These are phyloP conservation scores for Candida cerambycidarum DNA, from an alignment of 805 yeast genomes.

Conservation along the genomic window DNA sequence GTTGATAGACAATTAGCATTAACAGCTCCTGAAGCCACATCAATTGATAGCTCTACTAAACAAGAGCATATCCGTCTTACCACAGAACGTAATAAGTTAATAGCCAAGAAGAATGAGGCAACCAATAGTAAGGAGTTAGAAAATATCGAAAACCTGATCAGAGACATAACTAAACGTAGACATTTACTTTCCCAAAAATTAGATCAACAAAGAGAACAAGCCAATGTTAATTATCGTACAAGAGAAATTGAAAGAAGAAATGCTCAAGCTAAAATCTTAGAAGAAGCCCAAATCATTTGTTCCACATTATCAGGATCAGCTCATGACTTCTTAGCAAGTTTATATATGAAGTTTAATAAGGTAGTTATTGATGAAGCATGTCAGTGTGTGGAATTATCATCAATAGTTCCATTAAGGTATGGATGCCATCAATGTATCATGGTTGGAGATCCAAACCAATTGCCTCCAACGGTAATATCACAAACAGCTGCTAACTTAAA, in stretches of 20 bases:
- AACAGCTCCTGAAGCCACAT: slow-evolving; percentile 20
- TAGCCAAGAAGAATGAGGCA: slow-evolving; percentile 16
- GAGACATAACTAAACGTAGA: slow-evolving; percentile 59
- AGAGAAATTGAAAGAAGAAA: slow-evolving; percentile 77
- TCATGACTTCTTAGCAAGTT: slow-evolving; percentile 73
- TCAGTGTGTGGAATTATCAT: slow-evolving; percentile 91
- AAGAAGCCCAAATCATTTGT: slow-evolving; percentile 81
- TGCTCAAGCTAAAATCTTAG: slow-evolving; percentile 68
- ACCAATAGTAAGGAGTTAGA: slow-evolving; percentile 43
- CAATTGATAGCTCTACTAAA: slow-evolving; percentile 37
- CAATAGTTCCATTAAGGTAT: slow-evolving; percentile 86
- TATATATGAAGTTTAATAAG: slow-evolving; percentile 80
- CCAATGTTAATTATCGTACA: slow-evolving; percentile 65
- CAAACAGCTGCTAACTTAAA: slow-evolving; percentile 76
- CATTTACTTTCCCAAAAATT: slow-evolving; percentile 69
- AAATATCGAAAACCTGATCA: slow-evolving; percentile 48
- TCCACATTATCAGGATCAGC: slow-evolving; percentile 94
- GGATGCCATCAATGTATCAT: slow-evolving; percentile 88
- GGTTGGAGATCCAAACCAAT: slow-evolving; percentile 98
- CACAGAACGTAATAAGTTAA: slow-evolving; percentile 54
- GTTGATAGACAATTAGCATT: slow-evolving; percentile 62
- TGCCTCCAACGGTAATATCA: slow-evolving; percentile 95
- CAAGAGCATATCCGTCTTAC: slow-evolving; percentile 53
- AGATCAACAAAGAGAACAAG: slow-evolving; percentile 77
- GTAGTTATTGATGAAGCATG: slow-evolving; percentile 97